Base-by-base conservation (phyloP, 192 early-diverging fungal genomes). In the Podila horticola region DNA sequence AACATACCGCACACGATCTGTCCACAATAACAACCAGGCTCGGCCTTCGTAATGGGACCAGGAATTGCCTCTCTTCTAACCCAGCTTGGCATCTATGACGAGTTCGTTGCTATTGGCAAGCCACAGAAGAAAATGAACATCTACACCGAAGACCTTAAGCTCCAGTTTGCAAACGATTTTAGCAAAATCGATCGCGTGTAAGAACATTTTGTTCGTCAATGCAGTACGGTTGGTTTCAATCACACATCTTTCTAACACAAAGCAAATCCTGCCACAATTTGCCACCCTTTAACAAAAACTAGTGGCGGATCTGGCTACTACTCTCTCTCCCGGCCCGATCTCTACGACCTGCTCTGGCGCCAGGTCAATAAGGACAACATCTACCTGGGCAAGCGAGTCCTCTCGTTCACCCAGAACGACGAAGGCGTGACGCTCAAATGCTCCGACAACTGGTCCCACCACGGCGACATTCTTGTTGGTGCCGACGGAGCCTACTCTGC, bases 331-430 rank as follows among this genome's bases (percentile, higher is more conserved):
- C 8, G 34, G 7, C 58, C 65, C 7, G 58, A 52, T 1, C 41
- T 67, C 4, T 49, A 74, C 24, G n/a, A 24, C 5, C 1, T 74
- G 0, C 59, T 74, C 0, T 29, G 51, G 6, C 38, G 31, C 8
- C 36, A 50, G 3, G 72, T 74, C 6, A 64, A 64, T 10, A 3
- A 7, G 6, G 38, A 67, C 15, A 74, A 74, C 48, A 45, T 67
- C 26, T 24, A 29, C 6, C 19, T 74, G 17, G 64, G 64, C 19
- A 67, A 74, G 20, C 58, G 65, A 1, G 72, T 67, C 7, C 45
- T 74, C 1, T 50, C 65, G 5, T 62, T 74, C 13, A 22, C 28
- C 8, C 45, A 74, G 22, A 12, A 52, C 31, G 48, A 49, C 0
- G 45, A 62, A 1, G 34, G 48, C 0, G 49, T 66, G 22, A 50